phyloP scores from a whole-genome alignment of 192 early-diverging fungal species.

The Dispira simplex region DNA sequence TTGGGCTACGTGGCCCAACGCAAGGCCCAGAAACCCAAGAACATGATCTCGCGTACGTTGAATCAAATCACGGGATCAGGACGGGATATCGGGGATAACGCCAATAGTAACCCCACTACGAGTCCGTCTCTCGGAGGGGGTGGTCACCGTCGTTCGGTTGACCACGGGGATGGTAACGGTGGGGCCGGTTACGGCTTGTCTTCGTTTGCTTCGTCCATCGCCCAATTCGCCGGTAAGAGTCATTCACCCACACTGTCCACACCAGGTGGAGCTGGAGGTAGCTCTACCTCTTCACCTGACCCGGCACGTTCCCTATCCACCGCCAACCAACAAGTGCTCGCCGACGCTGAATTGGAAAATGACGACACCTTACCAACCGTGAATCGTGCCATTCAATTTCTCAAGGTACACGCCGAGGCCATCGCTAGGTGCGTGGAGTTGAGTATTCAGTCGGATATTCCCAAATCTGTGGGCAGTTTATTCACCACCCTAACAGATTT shows the following conservation, averaged over 20 bases:
- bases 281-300: no score
- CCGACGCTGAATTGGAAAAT: constrained; percentile 7
- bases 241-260: neutral
- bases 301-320: neutral
- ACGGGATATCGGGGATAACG: neutral
- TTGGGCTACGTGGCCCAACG: constrained; percentile 23
- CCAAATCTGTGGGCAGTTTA: constrained; percentile 44
- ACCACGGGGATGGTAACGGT: neutral
- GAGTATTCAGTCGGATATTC: constrained; percentile 39
- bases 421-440: constrained; percentile 68
- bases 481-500: constrained; percentile 63
- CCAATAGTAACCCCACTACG: neutral
- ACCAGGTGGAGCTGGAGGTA: neutral
- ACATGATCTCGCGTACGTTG: constrained; percentile 27
- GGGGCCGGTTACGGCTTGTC: constrained; percentile 14
- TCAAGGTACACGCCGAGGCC: constrained; percentile 62
- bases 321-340: neutral
- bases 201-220: constrained; percentile 10
- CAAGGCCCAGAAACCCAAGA: constrained; percentile 20
- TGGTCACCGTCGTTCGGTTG: neutral
- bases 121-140: neutral
- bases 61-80: constrained; percentile 18
- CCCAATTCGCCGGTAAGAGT: neutral
- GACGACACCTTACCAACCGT: constrained; percentile 4
- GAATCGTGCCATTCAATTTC: constrained; percentile 26